Base-by-base conservation (phyloP, 2,329 filamentous ascomycete species). In the Samsoniella hepiali region DNA sequence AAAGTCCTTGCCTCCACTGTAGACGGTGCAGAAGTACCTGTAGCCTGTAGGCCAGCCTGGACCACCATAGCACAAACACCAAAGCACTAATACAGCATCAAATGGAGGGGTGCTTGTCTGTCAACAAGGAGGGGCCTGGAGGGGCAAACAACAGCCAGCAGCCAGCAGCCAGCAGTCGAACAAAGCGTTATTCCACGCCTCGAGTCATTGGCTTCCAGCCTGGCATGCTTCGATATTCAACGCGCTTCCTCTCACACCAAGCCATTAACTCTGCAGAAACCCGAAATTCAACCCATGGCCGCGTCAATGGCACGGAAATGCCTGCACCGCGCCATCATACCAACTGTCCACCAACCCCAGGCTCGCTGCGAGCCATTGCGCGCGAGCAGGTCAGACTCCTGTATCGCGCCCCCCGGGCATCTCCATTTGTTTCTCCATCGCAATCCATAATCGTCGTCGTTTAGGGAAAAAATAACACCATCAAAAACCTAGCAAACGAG, bases 281-380 rank as follows among this genome's bases (percentile, higher is more conserved):
- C 44, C 57, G 22, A 36, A 22, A n/a, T 49, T 38, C 50, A 44
- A 32, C 45, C 44, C 32, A 50, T 50, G 44, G 44, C 57, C 57
- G 31, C 32, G 44, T 49, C 57, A 59, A 59, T 59, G 57, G 44
- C 57, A 50, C 31, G 40, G 22, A n/a, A n/a, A 27, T 3, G 17
- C 44, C 31, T 36, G n/a, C 32, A 38, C 32, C 44, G 31, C 17
- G 11, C 56, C n/a, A n/a, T 49, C 13, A 58, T 31, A 29, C n/a
- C 10, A 13, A 13, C 29, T 50, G 22, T 40, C 22, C 29, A n/a
- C 54, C 29, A 44, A 32, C 32, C 57, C 34, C 34, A 13, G 57
- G 57, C 57, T 32, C 56, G 22, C 44, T 59, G 57, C 57, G 13
- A 59, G 44, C 50, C 22, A 59, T 59, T 59, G 36, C 36, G 36